Percentiles rank a stretch among this genome's conserved stretches.
Evolutionary conservation across 2,329 filamentous ascomycete genomes (phyloP).

Genomic region (Gaeumannomyces tritici): DNA sequence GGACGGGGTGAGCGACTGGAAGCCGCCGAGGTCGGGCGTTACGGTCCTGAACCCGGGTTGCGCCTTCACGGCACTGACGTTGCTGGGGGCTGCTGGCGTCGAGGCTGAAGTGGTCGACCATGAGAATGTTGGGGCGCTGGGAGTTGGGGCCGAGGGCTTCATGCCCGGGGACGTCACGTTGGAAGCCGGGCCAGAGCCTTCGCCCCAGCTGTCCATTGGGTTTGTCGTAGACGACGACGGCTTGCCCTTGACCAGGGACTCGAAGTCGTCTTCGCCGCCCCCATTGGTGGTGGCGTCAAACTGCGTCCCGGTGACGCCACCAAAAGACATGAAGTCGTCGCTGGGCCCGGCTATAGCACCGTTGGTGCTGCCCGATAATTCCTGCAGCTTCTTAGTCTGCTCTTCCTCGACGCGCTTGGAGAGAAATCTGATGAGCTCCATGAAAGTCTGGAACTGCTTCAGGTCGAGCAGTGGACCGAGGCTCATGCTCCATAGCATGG

Average conservation of each 20-base stretch:
- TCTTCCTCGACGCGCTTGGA: conserved; percentile 79
- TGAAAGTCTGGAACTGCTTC: conserved; percentile 80
- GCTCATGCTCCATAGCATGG: conserved; percentile 84
- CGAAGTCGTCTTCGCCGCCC: conserved; percentile 66
- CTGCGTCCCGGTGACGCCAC: conserved; percentile 51
- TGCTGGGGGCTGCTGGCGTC: conserved; percentile 12
- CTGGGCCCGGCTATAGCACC: conserved; percentile 37
- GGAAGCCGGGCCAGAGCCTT: conserved; percentile 13
- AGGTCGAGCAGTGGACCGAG: conserved; percentile 83
- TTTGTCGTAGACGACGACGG: conserved; percentile 24
- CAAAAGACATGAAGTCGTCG: conserved; percentile 64
- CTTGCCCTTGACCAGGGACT: conserved; percentile 76
- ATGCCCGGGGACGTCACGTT: conserved; percentile 22
- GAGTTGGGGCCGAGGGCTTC: conserved; percentile 14
- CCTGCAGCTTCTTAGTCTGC: conserved; percentile 79
- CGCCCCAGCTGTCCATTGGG: conserved; percentile 28
- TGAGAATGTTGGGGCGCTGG: conserved; percentile 44
- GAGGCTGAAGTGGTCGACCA: conserved; percentile 51
- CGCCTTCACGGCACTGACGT: conserved; percentile 23
- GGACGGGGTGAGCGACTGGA: conserved; percentile 46
- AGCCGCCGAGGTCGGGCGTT: conserved; percentile 46
- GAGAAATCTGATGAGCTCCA: conserved; percentile 75
- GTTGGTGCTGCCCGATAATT: conserved; percentile 52
- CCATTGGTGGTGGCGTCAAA: conserved; percentile 40
- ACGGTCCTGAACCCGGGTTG: conserved; percentile 42